phyloP scores from a whole-genome alignment of 2,329 filamentous ascomycete species.

The Penicillium expansum region DNA sequence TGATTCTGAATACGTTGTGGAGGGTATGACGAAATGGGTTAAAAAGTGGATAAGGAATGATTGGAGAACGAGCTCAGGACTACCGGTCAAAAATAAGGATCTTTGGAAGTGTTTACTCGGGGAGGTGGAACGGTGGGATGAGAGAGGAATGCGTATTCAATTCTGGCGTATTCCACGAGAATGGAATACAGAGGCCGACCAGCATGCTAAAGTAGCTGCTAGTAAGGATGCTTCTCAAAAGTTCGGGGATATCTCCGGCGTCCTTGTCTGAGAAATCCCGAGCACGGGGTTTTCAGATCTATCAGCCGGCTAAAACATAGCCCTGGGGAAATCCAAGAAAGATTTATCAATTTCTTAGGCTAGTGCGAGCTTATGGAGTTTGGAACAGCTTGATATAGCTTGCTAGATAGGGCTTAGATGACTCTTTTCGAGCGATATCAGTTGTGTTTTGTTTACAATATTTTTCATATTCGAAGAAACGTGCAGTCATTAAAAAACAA shows the following conservation, averaged over 20 bases:
- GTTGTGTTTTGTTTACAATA: neutral
- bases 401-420: neutral
- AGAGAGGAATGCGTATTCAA: slow-evolving; percentile 24
- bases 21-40: slow-evolving; percentile 50
- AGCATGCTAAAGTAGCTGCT: neutral
- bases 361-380: neutral
- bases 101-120: slow-evolving; percentile 52
- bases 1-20: slow-evolving; percentile 53
- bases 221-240: too few species aligned
- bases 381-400: neutral
- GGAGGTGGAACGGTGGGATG: slow-evolving; percentile 35
- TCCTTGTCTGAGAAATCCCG: neutral
- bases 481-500: neutral
- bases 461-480: neutral
- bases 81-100: neutral
- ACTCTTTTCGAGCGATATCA: neutral
- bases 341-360: neutral
- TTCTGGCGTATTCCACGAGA: neutral
- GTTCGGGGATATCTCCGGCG: fast-evolving
- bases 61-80: slow-evolving; percentile 36
- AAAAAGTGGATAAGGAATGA: slow-evolving; percentile 25
- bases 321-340: too few species aligned
- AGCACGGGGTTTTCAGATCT: too few species aligned
- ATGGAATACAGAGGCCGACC: neutral
- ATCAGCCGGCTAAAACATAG: too few species aligned